phyloP scores from a whole-genome alignment of 768 basidiomycete species.

The Lactarius hengduanensis region DNA sequence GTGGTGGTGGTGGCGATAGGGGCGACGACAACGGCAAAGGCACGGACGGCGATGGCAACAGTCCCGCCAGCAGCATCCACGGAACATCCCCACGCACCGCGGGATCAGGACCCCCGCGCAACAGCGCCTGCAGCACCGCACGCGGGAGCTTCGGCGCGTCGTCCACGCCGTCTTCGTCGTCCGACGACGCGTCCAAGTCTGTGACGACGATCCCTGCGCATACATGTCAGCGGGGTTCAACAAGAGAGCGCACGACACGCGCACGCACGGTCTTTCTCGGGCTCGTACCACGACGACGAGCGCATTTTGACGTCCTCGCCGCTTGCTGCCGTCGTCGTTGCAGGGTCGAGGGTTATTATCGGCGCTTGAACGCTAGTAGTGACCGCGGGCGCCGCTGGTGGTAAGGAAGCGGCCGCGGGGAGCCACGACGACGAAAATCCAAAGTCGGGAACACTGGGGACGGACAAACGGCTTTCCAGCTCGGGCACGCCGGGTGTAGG shows the following conservation, averaged over 20 bases:
- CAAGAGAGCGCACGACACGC: background rate
- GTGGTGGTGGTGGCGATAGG: background rate
- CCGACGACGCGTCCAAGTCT: conserved; percentile 27
- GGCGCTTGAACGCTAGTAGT: background rate
- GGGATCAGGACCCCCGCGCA: conserved; percentile 7
- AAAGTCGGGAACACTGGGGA: background rate
- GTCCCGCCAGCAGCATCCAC: no score
- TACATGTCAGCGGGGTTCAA: background rate
- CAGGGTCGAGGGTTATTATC: background rate
- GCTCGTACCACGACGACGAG: conserved; percentile 29
- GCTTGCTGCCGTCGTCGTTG: background rate
- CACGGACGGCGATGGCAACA: background rate
- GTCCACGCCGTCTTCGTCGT: conserved; percentile 24
- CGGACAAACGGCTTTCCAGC: no score
- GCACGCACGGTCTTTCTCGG: conserved; percentile 28
- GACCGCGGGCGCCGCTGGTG: background rate
- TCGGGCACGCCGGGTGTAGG: background rate
- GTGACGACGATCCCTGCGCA: conserved; percentile 28
- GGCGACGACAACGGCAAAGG: background rate
- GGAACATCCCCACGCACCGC: background rate
- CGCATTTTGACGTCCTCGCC: conserved; percentile 24
- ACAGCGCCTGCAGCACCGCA: conserved; percentile 16
- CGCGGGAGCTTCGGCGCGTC: conserved; percentile 20
- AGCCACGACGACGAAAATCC: background rate
- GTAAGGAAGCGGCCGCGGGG: background rate